Conservation (phyloP, 2,329 filamentous ascomycete species). For the Cytospora paraplurivora region DNA sequence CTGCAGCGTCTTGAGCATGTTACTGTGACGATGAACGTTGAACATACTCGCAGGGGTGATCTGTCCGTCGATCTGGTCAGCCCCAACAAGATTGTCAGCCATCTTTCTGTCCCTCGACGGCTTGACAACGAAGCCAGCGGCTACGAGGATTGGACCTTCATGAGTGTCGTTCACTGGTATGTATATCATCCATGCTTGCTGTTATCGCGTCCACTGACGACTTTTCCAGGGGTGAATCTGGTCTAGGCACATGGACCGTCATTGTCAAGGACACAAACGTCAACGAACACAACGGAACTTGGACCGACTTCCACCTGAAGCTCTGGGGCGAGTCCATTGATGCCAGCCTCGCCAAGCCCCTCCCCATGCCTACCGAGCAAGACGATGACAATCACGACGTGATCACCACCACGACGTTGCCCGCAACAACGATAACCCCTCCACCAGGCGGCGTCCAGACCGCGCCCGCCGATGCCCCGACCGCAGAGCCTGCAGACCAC, state of each 20-base stretch:
- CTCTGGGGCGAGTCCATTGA: conserved; percentile 92
- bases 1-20: conserved; percentile 89
- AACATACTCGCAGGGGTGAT: conserved; percentile 85
- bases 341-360: conserved; percentile 66
- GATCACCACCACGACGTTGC: conserved; percentile 62
- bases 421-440: conserved; percentile 66
- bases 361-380: conserved; percentile 79
- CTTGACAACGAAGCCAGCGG: conserved; percentile 68
- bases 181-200: conserved; percentile 36
- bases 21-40: conserved; percentile 95
- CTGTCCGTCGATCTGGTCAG: conserved; percentile 89
- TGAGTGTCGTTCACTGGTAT: conserved; percentile 96
- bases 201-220: conserved; percentile 36
- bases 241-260: conserved; percentile 87
- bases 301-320: conserved; percentile 90
- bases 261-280: conserved; percentile 81
- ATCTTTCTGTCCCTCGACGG: conserved; percentile 75
- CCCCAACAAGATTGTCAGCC: conserved; percentile 77
- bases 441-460: conserved; percentile 47
- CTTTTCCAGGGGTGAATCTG: conserved; percentile 73
- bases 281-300: conserved; percentile 76
- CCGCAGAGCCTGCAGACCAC: conserved; percentile 59
- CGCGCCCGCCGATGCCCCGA: conserved; percentile 38
- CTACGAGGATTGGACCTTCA: conserved; percentile 97
- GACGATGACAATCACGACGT: conserved; percentile 82